These are phyloP conservation scores for Talaromyces amestolkiae DNA, from an alignment of 2,329 filamentous ascomycete species.

Conservation along the genomic window DNA sequence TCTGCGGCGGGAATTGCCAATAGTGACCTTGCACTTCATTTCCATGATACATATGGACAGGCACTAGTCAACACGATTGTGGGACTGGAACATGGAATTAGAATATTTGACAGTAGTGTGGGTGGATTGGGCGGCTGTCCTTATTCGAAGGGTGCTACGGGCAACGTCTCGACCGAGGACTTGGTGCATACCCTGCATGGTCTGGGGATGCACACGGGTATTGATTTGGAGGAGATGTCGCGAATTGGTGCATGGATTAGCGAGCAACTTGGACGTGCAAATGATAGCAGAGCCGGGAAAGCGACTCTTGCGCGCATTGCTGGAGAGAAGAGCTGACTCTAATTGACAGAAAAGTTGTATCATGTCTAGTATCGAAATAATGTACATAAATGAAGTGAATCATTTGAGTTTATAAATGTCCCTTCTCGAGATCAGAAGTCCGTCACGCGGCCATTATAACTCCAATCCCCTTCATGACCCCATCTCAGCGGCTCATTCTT, in stretches of 20 bases:
- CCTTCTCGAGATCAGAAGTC: conserved; percentile 63
- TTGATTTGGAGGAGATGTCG: conserved; percentile 55
- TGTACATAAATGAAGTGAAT: neutral
- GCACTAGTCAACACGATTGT: conserved; percentile 63
- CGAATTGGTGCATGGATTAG: conserved; percentile 59
- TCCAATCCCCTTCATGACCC: conserved; percentile 78
- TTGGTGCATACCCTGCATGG: conserved; percentile 60
- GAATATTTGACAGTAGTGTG: conserved; percentile 63
- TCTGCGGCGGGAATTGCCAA: conserved; percentile 59
- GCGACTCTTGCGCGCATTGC: conserved; percentile 46
- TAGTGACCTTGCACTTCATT: conserved; percentile 62
- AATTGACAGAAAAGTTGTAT: neutral
- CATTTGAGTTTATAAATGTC: neutral
- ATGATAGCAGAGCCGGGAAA: conserved; percentile 56
- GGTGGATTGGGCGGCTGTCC: conserved; percentile 64
- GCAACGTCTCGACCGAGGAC: conserved; percentile 65
- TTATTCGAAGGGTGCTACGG: conserved; percentile 64
- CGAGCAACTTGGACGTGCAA: conserved; percentile 50
- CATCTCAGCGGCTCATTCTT: conserved; percentile 95
- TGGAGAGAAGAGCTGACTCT: conserved; percentile 19
- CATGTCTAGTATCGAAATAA: neutral
- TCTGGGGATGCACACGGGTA: conserved; percentile 59
- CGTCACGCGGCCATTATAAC: conserved; percentile 90
- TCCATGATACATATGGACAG: conserved; percentile 66
- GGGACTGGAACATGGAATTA: conserved; percentile 60